phyloP scores from a whole-genome alignment of 208 protist species.

The Crithidia acanthocephali region DNA sequence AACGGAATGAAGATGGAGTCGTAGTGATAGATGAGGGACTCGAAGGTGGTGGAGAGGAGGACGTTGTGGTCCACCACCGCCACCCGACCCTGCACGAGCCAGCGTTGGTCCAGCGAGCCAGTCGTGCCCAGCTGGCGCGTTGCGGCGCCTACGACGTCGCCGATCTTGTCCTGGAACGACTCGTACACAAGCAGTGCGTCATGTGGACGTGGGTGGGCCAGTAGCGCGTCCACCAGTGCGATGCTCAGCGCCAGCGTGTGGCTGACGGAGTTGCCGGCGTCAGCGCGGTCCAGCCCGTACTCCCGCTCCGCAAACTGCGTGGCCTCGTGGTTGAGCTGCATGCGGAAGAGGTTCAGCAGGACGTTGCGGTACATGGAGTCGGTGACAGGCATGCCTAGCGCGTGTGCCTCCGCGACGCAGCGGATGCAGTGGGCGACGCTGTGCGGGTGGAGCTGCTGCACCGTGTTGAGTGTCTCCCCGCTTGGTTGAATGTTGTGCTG shows the following conservation, averaged over 20 bases:
- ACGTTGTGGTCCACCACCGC: conserved; percentile 91
- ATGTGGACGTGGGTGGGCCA: conserved; percentile 66
- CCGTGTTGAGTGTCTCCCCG: conserved; percentile 71
- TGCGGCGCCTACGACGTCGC: conserved; percentile 56
- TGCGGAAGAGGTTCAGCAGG: conserved; percentile 63
- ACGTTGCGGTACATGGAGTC: conserved; percentile 83
- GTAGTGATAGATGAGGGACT: conserved; percentile 84
- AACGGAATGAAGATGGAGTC: conserved; percentile 87
- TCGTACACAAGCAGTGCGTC: conserved; percentile 71
- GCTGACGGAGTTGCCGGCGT: conserved; percentile 60
- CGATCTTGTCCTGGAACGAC: conserved; percentile 64
- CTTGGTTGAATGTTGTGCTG: conserved; percentile 74
- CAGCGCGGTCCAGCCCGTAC: conserved; percentile 45
- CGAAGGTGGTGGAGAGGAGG: conserved; percentile 75
- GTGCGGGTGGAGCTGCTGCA: conserved; percentile 59
- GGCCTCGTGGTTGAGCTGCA: conserved; percentile 79
- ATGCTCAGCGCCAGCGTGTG: conserved; percentile 63
- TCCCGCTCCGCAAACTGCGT: conserved; percentile 72
- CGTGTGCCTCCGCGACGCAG: conserved; percentile 77
- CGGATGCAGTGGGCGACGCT: conserved; percentile 69
- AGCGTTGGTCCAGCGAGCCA: conserved; percentile 70
- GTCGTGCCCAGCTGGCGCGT: conserved; percentile 67
- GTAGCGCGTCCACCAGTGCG: conserved; percentile 77
- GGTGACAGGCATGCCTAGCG: conserved; percentile 76
- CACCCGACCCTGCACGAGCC: conserved; percentile 87